A percentile compares a stretch with the other conserved stretches of the same genome.
Conservation (phyloP, 2,329 filamentous ascomycete species). For the Delphinella strobiligena region DNA sequence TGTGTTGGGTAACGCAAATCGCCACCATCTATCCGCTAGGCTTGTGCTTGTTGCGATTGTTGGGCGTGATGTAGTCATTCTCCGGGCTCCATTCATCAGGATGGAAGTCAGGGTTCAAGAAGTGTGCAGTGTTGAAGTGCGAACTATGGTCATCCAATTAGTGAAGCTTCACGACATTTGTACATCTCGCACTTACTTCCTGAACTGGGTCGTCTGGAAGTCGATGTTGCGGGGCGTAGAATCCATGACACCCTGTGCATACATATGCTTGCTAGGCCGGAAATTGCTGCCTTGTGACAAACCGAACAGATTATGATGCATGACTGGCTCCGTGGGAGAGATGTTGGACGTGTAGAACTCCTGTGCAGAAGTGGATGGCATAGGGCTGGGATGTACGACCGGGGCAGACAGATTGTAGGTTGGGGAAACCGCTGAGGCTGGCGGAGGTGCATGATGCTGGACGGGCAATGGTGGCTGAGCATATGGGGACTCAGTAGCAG, state of each 20-base stretch:
- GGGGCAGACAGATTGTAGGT: slow-evolving; percentile 2
- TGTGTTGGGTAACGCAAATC: not conserved
- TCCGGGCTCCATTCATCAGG: slow-evolving; percentile 41
- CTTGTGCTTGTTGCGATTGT: slow-evolving; percentile 18
- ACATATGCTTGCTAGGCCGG: slow-evolving; percentile 6
- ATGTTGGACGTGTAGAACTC: not conserved
- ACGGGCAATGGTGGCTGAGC: slow-evolving; percentile 3
- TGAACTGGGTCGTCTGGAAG: slow-evolving; percentile 38
- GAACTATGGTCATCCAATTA: slow-evolving; percentile 25
- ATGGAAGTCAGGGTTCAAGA: slow-evolving; percentile 39
- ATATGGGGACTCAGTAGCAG: slow-evolving; percentile 2
- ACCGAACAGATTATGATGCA: slow-evolving; percentile 22
- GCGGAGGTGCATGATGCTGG: slow-evolving; percentile 6
- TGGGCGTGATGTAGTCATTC: slow-evolving; percentile 29
- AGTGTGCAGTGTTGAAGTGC: slow-evolving; percentile 40
- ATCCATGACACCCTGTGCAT: slow-evolving; percentile 22
- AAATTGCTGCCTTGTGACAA: slow-evolving; percentile 3
- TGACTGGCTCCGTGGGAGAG: not conserved
- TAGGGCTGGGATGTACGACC: not conserved
- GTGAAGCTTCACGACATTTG: not conserved
- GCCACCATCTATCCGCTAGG: slow-evolving; percentile 11
- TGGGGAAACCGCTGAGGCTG: not conserved
- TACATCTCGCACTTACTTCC: slow-evolving; percentile 26
- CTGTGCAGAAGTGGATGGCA: slow-evolving; percentile 2
- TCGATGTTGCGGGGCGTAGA: slow-evolving; percentile 16